Evolutionary conservation across 176 grass and related monocot species (phyloP), one percentile per base, ranked within the genome.

Genomic region (Carex pumila): DNA sequence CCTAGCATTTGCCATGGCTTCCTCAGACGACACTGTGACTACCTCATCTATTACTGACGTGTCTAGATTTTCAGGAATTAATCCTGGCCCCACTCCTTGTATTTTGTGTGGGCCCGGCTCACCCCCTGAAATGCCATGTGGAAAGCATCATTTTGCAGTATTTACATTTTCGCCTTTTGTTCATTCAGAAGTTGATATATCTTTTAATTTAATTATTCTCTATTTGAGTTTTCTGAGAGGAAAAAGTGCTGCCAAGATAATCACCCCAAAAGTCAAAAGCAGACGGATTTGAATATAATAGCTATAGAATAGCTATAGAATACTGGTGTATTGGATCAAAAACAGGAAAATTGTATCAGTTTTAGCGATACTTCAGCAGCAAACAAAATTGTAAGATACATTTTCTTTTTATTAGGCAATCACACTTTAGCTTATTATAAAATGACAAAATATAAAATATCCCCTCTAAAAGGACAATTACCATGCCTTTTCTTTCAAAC

Each of bases 1-100:
- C 79, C 87, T 98, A 3, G 92, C 90, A 78, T 83, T 85, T 52
- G 43, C 81, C 89, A 98, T 98, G 31, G 95, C 83, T 86, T 94
- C 94, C 84, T 94, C 65, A 14, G 90, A 68, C 29, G 88, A 80
- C 7, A 97, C 85, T 19, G 89, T 90, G 72, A 94, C 19, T 10
- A 90, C 62, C 57, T 94, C 90, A 84, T 94, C 92, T 66, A 94
- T 84, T 36, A 89, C 86, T 37, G 90, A 88, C 0, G 32, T 88
- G 57, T 94, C 92, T 74, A 94, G 50, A 75, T 75, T 91, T 90
- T 89, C 43, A 13, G 92, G 94, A 58, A 91, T 25, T 43, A 97
- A 84, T 57, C 85, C 90, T 84, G 90, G 81, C 9, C 92, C 94
- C 66, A 91, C 85, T 58, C 94, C 92, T 81, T 90, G 92, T 72